Percentiles rank a stretch among this genome's conserved stretches.
Evolutionary conservation across 129 eudicot genomes (phyloP).

Genomic region (Helichrysum umbraculigerum): DNA sequence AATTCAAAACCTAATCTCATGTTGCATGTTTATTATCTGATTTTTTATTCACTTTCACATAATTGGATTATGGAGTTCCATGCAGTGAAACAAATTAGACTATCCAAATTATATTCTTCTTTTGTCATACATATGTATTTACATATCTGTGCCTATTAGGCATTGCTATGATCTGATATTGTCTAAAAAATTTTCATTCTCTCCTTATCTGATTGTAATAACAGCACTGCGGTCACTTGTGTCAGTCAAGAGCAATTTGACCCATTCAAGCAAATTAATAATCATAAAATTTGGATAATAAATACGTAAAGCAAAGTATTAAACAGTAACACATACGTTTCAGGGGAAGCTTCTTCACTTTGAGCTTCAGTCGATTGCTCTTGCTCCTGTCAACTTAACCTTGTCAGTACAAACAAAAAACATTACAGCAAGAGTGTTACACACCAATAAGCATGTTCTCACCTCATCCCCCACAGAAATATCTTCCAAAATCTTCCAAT

Average conservation of each 20-base stretch:
- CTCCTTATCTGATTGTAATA: neutral
- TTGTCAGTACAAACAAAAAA: constrained; percentile 21
- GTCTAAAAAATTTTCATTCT: neutral
- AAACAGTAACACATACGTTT: constrained; percentile 51
- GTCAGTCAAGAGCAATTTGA: neutral
- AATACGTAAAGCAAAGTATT: neutral
- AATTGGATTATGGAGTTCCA: too few relatives aligned
- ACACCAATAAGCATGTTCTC: constrained; percentile 19
- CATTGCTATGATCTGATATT: neutral
- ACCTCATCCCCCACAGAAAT: constrained; percentile 48
- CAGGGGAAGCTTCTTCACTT: constrained; percentile 58
- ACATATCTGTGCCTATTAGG: neutral
- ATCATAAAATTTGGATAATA: neutral
- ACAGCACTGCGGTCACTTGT: neutral
- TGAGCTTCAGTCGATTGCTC: constrained; percentile 41
- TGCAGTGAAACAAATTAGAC: neutral
- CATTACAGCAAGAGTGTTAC: neutral
- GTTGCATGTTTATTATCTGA: neutral
- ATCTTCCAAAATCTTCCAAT: constrained; percentile 55
- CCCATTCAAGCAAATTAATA: neutral
- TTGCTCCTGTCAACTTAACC: constrained; percentile 49
- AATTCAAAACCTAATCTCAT: neutral
- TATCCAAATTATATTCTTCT: neutral
- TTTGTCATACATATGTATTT: neutral
- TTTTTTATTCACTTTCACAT: neutral